A percentile compares a stretch with the other conserved stretches of the same genome.
phyloP scores from a whole-genome alignment of 495 filamentous ascomycete species.

The Lasiosphaeriaceae sp. region DNA sequence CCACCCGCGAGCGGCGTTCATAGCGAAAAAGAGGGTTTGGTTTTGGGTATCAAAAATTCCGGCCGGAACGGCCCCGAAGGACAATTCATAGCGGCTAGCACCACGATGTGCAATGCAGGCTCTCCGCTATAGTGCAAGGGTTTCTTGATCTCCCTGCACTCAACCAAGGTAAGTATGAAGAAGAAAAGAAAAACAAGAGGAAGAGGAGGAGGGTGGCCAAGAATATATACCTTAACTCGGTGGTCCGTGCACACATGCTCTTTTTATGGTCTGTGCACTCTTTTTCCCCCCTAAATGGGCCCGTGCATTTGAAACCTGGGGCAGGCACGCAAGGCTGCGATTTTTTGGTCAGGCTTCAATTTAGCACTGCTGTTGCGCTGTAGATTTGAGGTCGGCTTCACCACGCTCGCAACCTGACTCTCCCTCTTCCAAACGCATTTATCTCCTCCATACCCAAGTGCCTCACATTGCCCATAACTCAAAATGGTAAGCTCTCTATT shows the following conservation, averaged over 20 bases:
- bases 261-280: too few species aligned
- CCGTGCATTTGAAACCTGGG: too few species aligned
- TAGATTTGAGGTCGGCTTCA: background rate
- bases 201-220: background rate
- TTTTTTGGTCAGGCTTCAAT: background rate
- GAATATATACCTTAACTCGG: background rate
- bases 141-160: background rate
- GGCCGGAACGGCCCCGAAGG: background rate
- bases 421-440: too few species aligned
- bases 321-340: too few species aligned
- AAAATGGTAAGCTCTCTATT: conserved; percentile 26
- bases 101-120: background rate
- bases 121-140: background rate
- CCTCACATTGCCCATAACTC: background rate
- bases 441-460: too few species aligned
- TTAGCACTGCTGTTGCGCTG: too few species aligned
- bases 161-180: conserved; percentile 1
- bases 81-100: background rate
- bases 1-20: background rate
- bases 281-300: too few species aligned
- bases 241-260: background rate
- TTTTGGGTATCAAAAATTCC: background rate
- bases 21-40: background rate
- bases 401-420: too few species aligned
- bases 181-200: background rate